Percentiles rank a stretch among this genome's conserved stretches.
Conservation (phyloP, 1,284 basidiomycete species). For the Cutaneotrichosporon dermatis region DNA sequence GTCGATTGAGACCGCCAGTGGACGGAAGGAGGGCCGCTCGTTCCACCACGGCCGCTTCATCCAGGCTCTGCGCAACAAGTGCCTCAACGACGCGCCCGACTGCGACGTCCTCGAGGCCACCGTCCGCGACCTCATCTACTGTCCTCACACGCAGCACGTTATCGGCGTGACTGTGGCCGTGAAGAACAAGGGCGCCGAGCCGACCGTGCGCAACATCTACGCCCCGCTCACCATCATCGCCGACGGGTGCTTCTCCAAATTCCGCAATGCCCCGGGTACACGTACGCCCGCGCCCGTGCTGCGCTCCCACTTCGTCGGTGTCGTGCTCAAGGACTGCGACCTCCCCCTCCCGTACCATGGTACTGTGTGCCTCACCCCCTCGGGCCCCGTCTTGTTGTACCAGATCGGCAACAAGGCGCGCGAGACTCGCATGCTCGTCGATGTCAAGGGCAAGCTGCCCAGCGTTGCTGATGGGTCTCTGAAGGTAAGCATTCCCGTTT, state of each 20-base stretch:
- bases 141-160: conserved; percentile 57
- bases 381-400: conserved; percentile 83
- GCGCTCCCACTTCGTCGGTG: conserved; percentile 75
- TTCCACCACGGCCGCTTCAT: conserved; percentile 97
- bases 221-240: conserved; percentile 83
- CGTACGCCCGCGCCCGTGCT: conserved; percentile 54
- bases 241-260: conserved; percentile 92
- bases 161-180: conserved; percentile 61
- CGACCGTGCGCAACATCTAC: conserved; percentile 47
- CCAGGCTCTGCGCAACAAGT: conserved; percentile 68
- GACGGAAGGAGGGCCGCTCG: conserved; percentile 59
- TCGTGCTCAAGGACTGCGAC: conserved; percentile 67
- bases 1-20: conserved; percentile 36
- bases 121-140: conserved; percentile 67
- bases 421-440: conserved; percentile 87
- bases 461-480: conserved; percentile 58
- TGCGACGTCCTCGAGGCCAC: conserved; percentile 79
- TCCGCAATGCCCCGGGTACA: conserved; percentile 52
- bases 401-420: conserved; percentile 62
- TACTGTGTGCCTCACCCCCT: conserved; percentile 71
- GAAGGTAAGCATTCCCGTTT: conserved; percentile 63
- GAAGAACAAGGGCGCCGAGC: conserved; percentile 23
- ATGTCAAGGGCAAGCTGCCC: conserved; percentile 82
- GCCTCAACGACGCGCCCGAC: conserved; percentile 47
- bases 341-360: conserved; percentile 81